Percentiles rank a stretch among this genome's conserved stretches.
phyloP scores from a whole-genome alignment of 2,329 filamentous ascomycete species.

The Sarocladium oryzae region DNA sequence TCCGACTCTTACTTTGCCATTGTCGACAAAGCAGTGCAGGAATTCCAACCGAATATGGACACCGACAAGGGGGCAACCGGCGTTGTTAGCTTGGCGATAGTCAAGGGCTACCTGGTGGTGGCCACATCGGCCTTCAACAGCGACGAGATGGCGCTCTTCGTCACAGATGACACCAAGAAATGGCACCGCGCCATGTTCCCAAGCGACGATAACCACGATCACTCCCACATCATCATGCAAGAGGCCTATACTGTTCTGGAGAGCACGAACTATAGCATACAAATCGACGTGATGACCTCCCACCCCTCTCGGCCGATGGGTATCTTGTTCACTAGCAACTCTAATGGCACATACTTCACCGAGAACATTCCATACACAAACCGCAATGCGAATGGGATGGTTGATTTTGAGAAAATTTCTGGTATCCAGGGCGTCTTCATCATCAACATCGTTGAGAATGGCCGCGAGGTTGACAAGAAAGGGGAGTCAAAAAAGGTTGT shows the following conservation, averaged over 20 bases:
- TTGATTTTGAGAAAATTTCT: constrained; percentile 93
- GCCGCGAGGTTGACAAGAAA: constrained; percentile 60
- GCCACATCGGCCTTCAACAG: constrained; percentile 74
- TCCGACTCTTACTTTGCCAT: constrained; percentile 77
- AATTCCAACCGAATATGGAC: constrained; percentile 72
- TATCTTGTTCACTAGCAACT: constrained; percentile 90
- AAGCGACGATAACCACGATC: constrained; percentile 66
- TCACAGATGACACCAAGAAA: constrained; percentile 72
- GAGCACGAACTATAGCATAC: constrained; percentile 95
- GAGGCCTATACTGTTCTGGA: constrained; percentile 91
- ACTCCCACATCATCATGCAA: constrained; percentile 63
- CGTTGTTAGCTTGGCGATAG: constrained; percentile 71
- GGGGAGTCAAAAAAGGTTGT: constrained; percentile 59
- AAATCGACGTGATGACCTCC: constrained; percentile 82
- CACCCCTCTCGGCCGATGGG: constrained; percentile 67
- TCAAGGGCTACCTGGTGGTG: constrained; percentile 81
- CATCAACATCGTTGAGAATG: constrained; percentile 85
- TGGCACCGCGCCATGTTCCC: constrained; percentile 94
- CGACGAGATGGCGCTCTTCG: constrained; percentile 85
- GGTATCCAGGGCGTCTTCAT: constrained; percentile 89
- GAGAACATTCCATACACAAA: constrained; percentile 91
- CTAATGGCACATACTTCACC: constrained; percentile 93
- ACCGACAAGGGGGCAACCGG: constrained; percentile 68
- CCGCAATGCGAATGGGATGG: constrained; percentile 64
- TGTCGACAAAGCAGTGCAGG: constrained; percentile 42